Conservation (phyloP, 1,284 basidiomycete species). For the Naganishia sp. region DNA sequence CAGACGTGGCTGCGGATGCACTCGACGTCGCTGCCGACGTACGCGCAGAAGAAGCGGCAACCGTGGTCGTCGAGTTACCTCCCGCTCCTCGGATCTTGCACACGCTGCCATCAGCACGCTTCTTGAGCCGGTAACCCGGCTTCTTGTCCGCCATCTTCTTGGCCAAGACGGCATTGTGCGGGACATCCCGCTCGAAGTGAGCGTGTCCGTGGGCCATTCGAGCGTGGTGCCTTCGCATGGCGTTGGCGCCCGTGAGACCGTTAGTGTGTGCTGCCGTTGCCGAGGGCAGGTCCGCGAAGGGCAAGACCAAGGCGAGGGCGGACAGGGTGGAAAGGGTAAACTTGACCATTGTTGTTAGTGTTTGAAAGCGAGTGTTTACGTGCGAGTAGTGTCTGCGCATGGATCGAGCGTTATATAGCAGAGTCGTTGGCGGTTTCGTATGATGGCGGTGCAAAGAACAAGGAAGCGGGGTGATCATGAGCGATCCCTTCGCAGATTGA, state of each 20-base stretch:
- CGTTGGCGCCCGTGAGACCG: slow-evolving; percentile 11
- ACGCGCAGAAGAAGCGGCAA: background rate
- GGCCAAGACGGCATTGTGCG: slow-evolving; percentile 25
- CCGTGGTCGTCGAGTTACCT: background rate
- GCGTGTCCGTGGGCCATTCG: slow-evolving; percentile 17
- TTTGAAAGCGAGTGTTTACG: slow-evolving; percentile 19
- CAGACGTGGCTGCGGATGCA: slow-evolving; percentile 22
- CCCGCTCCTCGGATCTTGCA: slow-evolving; percentile 14
- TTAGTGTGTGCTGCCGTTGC: slow-evolving; percentile 20
- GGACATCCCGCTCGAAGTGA: background rate
- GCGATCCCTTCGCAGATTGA: slow-evolving; percentile 3
- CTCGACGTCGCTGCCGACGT: background rate
- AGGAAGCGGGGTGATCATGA: slow-evolving; percentile 5
- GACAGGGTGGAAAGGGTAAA: slow-evolving; percentile 24
- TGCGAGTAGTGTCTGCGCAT: background rate
- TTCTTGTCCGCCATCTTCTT: slow-evolving; percentile 25
- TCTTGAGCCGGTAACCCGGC: slow-evolving; percentile 26
- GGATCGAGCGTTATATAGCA: slow-evolving; percentile 7
- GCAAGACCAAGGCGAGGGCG: slow-evolving; percentile 19
- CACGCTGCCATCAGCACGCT: slow-evolving; percentile 25
- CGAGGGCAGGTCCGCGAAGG: slow-evolving; percentile 15
- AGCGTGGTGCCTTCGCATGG: slow-evolving; percentile 19
- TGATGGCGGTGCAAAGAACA: slow-evolving; percentile 8
- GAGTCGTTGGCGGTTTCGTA: no score
- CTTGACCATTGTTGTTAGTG: slow-evolving; percentile 25